Evolutionary conservation across 108 stramenopile species (phyloP).

Genomic region (Stephanodiscus triporus): DNA sequence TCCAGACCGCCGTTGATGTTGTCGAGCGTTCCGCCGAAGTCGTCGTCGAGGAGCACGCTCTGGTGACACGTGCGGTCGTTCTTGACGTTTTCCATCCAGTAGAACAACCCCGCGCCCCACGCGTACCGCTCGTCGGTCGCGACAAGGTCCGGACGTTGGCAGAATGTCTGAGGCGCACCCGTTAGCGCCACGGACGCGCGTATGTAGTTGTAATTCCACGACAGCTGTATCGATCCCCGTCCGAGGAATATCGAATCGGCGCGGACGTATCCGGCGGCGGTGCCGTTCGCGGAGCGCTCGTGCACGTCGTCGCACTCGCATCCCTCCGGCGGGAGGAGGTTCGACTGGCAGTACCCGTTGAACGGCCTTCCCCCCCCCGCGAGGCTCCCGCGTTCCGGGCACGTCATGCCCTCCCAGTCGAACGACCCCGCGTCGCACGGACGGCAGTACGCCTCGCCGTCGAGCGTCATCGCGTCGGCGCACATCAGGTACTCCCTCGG

Average conservation of each 20-base stretch:
- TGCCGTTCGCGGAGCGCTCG: conserved; percentile 12
- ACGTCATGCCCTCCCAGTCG: conserved; percentile 40
- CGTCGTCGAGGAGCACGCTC: conserved; percentile 36
- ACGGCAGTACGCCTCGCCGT: conserved; percentile 45
- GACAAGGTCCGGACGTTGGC: conserved; percentile 44
- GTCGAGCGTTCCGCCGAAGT: conserved; percentile 48
- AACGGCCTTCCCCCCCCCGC: conserved; percentile 35
- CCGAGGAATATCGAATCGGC: conserved; percentile 45
- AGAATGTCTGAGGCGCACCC: conserved; percentile 46
- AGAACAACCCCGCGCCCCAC: conserved; percentile 50
- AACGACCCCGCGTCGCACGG: conserved; percentile 36
- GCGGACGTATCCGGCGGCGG: conserved; percentile 37
- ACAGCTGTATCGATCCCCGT: conserved; percentile 45
- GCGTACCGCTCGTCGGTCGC: conserved; percentile 51
- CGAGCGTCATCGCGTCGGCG: conserved; percentile 18
- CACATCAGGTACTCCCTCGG: conserved; percentile 48
- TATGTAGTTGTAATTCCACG: conserved; percentile 55
- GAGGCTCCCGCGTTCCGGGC: conserved; percentile 11
- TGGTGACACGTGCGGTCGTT: conserved; percentile 52
- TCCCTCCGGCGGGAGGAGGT: conserved; percentile 47
- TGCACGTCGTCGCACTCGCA: conserved; percentile 50
- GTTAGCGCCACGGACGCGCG: conserved; percentile 43
- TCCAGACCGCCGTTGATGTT: conserved; percentile 53
- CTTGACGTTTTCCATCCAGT: conserved; percentile 56
- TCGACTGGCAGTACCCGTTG: conserved; percentile 48